phyloP scores from a whole-genome alignment of 306 rosid species.

The Styphnolobium japonicum region DNA sequence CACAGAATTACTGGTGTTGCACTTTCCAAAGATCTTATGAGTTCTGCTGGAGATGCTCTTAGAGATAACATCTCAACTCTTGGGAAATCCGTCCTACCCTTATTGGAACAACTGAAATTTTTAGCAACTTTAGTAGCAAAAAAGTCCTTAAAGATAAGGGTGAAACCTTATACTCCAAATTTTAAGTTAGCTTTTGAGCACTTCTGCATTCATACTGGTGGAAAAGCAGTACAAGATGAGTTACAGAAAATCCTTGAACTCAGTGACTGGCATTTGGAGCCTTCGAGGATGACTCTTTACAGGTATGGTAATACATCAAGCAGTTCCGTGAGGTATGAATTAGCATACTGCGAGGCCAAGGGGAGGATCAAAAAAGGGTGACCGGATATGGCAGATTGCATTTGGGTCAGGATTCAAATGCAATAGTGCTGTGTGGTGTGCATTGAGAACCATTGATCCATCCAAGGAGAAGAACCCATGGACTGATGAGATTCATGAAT shows the following conservation, averaged over 20 bases:
- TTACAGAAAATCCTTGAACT: conserved; percentile 8
- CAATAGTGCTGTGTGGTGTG: conserved; percentile 27
- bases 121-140: not conserved
- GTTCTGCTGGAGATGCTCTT: not conserved
- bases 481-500: conserved; percentile 19
- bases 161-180: conserved; percentile 18
- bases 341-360: conserved; percentile 21
- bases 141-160: not conserved
- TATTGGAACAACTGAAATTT: conserved; percentile 21
- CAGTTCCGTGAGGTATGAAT: conserved; percentile 31
- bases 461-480: conserved; percentile 5
- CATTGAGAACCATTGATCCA: conserved; percentile 13
- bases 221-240: conserved; percentile 13
- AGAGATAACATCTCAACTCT: conserved; percentile 13
- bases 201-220: conserved; percentile 24
- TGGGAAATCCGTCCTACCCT: conserved; percentile 15
- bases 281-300: conserved; percentile 25
- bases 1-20: not conserved
- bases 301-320: conserved; percentile 25
- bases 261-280: conserved; percentile 3
- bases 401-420: conserved; percentile 37
- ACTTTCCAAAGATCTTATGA: conserved; percentile 7
- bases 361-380: conserved; percentile 24
- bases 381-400: conserved; percentile 25
- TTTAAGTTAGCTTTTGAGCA: conserved; percentile 23